Conservation (phyloP, 306 rosid genomes). For the Quercus robur region DNA sequence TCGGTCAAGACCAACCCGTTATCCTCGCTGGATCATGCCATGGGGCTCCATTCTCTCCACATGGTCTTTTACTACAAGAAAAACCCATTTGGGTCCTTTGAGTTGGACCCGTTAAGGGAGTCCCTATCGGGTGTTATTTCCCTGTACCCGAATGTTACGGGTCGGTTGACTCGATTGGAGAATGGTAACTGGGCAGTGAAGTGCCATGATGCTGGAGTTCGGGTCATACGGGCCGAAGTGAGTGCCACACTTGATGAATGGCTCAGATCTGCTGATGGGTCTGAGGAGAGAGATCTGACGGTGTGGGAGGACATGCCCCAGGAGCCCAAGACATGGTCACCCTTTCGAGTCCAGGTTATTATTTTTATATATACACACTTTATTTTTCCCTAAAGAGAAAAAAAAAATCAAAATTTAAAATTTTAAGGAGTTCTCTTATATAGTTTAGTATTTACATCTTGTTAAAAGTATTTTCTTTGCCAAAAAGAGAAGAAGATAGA, state of each 20-base stretch:
- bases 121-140: conserved; percentile 38
- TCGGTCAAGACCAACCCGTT: conserved; percentile 29
- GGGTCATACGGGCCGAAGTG: conserved; percentile 47
- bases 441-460: too few species aligned
- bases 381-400: too few species aligned
- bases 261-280: conserved; percentile 42
- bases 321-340: conserved; percentile 55
- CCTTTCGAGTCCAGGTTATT: conserved; percentile 58
- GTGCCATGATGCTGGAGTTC: conserved; percentile 67
- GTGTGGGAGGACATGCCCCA: conserved; percentile 58
- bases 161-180: conserved; percentile 39
- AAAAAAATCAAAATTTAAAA: too few species aligned
- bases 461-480: too few species aligned
- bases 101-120: conserved; percentile 48
- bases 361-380: too few species aligned
- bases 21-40: conserved; percentile 42
- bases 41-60: conserved; percentile 50
- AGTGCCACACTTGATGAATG: conserved; percentile 53
- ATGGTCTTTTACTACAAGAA: conserved; percentile 49
- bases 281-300: conserved; percentile 41
- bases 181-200: conserved; percentile 52
- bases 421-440: too few species aligned
- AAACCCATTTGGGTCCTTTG: conserved; percentile 37
- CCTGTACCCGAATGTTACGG: conserved; percentile 52
- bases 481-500: too few species aligned